phyloP scores from a whole-genome alignment of 2,329 filamentous ascomycete species.

The Xylariales sp. region DNA sequence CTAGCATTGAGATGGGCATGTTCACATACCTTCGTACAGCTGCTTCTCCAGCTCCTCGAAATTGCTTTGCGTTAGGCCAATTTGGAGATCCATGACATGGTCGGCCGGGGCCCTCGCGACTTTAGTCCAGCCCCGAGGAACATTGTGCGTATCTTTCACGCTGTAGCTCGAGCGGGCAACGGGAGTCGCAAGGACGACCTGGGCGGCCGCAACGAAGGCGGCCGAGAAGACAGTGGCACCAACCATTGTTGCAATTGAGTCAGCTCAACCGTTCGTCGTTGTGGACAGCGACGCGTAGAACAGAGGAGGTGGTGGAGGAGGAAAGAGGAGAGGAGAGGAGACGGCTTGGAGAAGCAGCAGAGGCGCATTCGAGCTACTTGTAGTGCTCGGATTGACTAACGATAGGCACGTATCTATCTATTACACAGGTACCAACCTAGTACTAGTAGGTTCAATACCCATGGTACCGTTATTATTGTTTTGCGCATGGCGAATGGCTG shows the following conservation, averaged over 20 bases:
- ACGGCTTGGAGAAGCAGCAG: background rate
- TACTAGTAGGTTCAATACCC: no score
- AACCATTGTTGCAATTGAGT: constrained; percentile 42
- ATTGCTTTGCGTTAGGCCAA: constrained; percentile 68
- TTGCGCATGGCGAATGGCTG: no score
- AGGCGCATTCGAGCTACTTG: constrained; percentile 25
- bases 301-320: background rate
- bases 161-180: constrained; percentile 45
- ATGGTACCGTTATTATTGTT: no score
- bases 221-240: constrained; percentile 44
- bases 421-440: background rate
- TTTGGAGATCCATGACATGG: constrained; percentile 65
- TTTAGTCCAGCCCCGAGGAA: constrained; percentile 63
- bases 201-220: constrained; percentile 42
- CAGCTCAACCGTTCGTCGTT: constrained; percentile 26
- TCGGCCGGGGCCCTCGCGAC: constrained; percentile 59
- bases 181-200: constrained; percentile 43
- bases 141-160: constrained; percentile 66
- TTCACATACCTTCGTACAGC: constrained; percentile 52
- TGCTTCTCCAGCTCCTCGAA: constrained; percentile 67
- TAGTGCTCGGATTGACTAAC: constrained; percentile 20
- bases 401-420: background rate
- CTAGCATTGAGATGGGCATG: background rate
- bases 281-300: constrained; percentile 21
- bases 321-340: background rate